phyloP scores from a whole-genome alignment of 139 green algal genomes.

The Volvox reticuliferus region DNA sequence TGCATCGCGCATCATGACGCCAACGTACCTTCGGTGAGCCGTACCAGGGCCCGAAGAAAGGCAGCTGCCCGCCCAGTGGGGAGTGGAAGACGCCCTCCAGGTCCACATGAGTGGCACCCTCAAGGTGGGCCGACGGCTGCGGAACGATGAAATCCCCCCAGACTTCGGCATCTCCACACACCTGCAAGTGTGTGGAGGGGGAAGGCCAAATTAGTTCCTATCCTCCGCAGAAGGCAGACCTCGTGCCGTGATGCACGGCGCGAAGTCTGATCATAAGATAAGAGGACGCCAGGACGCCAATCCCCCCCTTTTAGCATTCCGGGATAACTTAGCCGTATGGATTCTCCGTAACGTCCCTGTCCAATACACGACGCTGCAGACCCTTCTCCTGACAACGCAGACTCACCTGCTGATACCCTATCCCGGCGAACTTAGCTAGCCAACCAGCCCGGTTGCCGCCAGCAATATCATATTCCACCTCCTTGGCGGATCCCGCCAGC shows the following conservation, averaged over 20 bases:
- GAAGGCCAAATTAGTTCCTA: too few relatives aligned
- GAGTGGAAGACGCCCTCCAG: constrained; percentile 83
- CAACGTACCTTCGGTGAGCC: constrained; percentile 42
- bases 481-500: constrained; percentile 48
- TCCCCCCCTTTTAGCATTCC: too few relatives aligned
- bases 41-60: constrained; percentile 77
- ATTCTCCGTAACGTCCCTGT: too few relatives aligned
- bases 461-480: background rate
- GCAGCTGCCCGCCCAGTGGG: constrained; percentile 73
- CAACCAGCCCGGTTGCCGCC: background rate
- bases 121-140: constrained; percentile 72
- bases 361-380: too few relatives aligned
- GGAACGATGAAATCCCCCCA: constrained; percentile 90
- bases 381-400: background rate
- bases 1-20: too few relatives aligned
- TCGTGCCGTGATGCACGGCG: too few relatives aligned
- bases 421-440: constrained; percentile 74
- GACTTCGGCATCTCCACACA: constrained; percentile 82
- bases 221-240: too few relatives aligned
- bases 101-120: constrained; percentile 71
- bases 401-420: constrained; percentile 89
- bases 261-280: too few relatives aligned
- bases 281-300: too few relatives aligned
- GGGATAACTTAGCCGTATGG: too few relatives aligned
- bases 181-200: constrained; percentile 56